Base-by-base conservation (phyloP, 495 filamentous ascomycete species). In the Daldinia bambusicola region DNA sequence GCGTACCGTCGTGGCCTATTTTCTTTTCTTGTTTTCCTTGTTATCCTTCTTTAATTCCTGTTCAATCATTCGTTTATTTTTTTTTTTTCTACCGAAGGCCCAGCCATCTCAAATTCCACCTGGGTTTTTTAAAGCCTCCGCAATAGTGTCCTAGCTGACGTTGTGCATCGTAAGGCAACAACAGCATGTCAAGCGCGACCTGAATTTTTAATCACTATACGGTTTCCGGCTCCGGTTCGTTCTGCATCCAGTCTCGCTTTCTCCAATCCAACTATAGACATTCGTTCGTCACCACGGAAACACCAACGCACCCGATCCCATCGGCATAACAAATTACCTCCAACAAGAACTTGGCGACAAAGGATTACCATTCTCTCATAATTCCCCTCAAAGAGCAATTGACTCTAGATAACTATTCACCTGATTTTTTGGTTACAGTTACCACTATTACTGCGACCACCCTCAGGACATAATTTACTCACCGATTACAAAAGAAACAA, bases 231-330 rank as follows among this genome's bases (percentile, higher is more conserved):
- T 69, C 51, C 57, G 70, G 66, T 20, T 63, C 51, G 56, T 56
- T 63, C 60, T 48, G 13, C 32, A 41, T 63, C 63, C 38, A 60
- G 64, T 70, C 67, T 69, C 67, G 43, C 75, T 67, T 75, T 75
- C 75, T 72, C 67, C 74, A 77, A 74, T 72, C 67, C 74, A 77
- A 74, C 74, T 74, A 38, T 58, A 74, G 56, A 77, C 75, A 66
- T 61, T 77, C 75, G 62, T 77, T 77, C 70, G 60, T 70, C 62
- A 71, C 55, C 63, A 43, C 30, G 50, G 65, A 74, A 72, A 58
- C 62, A 66, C 58, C 67, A 74, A 74, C 67, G n/a, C 66, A 71
- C 32, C 53, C 51, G 41, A 61, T 20, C 37, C 57, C 61, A 66
- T 69, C 57, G 61, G 66, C 10, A 56, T 55, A 64, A 61, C 18